These are phyloP conservation scores for Cinchona pubescens DNA, from an alignment of 257 asterid species.

Conservation along the genomic window DNA sequence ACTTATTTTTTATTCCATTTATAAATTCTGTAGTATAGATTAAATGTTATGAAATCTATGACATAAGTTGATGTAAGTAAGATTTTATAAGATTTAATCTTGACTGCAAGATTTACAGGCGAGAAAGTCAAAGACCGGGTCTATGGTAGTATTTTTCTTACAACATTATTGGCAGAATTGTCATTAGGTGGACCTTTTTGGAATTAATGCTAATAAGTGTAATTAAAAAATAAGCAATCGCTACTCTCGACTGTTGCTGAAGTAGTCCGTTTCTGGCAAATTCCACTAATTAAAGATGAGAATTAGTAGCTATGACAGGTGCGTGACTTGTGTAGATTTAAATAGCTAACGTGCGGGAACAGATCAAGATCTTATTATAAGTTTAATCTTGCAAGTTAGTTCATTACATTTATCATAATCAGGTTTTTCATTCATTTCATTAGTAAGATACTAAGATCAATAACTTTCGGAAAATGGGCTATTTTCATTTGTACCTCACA, in stretches of 20 bases:
- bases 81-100: too few relatives aligned
- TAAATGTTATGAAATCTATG: too few relatives aligned
- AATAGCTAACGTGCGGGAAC: neutral
- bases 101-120: too few relatives aligned
- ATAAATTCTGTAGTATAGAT: too few relatives aligned
- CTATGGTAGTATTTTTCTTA: too few relatives aligned
- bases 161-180: too few relatives aligned
- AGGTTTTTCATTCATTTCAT: neutral
- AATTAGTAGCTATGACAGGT: neutral
- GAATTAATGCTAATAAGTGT: neutral
- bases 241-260: neutral
- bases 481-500: neutral
- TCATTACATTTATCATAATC: neutral
- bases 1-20: too few relatives aligned
- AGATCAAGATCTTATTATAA: neutral
- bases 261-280: neutral
- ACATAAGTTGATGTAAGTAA: too few relatives aligned
- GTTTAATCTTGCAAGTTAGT: neutral
- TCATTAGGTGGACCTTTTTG: neutral
- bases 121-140: too few relatives aligned
- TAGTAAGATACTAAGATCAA: neutral
- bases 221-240: neutral
- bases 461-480: neutral
- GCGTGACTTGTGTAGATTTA: neutral
- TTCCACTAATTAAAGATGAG: neutral